A percentile compares a stretch with the other conserved stretches of the same genome.
phyloP scores from a whole-genome alignment of 805 yeast genomes.

The Yarrowia hollandica region DNA sequence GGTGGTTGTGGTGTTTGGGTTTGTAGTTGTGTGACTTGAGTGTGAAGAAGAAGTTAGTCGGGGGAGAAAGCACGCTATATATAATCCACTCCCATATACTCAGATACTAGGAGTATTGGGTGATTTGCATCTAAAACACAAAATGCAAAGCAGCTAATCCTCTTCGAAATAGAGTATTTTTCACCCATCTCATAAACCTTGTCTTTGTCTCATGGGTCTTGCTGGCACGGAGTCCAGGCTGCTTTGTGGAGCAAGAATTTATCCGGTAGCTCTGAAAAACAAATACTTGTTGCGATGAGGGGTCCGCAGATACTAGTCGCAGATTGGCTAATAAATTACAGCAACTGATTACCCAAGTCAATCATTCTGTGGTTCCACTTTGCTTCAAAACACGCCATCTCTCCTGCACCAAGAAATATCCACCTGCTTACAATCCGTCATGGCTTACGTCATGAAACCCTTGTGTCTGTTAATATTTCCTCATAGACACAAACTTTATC shows the following conservation, averaged over 20 bases:
- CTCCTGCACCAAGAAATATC: slow-evolving; percentile 13
- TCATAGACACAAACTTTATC: slow-evolving; percentile 11
- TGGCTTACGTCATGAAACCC: slow-evolving; percentile 7
- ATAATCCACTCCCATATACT: slow-evolving; percentile 8
- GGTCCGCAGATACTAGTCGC: too few species aligned
- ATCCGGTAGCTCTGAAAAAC: slow-evolving; percentile 14
- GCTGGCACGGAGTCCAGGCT: slow-evolving; percentile 13
- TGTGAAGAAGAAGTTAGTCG: not conserved
- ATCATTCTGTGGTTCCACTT: not conserved
- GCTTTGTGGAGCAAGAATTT: slow-evolving; percentile 7
- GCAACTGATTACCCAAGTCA: too few species aligned
- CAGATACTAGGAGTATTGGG: slow-evolving; percentile 27
- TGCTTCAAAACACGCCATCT: slow-evolving; percentile 28
- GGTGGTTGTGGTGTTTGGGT: not conserved
- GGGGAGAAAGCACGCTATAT: slow-evolving; percentile 27
- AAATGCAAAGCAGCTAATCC: slow-evolving; percentile 3
- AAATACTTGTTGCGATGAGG: too few species aligned
- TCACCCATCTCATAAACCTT: slow-evolving; percentile 10
- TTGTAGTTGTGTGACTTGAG: not conserved
- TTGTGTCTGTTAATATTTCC: slow-evolving; percentile 27
- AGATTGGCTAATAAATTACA: too few species aligned
- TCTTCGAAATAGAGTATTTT: slow-evolving; percentile 24
- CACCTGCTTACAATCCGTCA: slow-evolving; percentile 19
- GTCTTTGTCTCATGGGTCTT: not conserved
- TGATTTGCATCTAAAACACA: slow-evolving; percentile 12